These are phyloP conservation scores for Diplodia mutila DNA, from an alignment of 2,329 filamentous ascomycete species.

Conservation along the genomic window DNA sequence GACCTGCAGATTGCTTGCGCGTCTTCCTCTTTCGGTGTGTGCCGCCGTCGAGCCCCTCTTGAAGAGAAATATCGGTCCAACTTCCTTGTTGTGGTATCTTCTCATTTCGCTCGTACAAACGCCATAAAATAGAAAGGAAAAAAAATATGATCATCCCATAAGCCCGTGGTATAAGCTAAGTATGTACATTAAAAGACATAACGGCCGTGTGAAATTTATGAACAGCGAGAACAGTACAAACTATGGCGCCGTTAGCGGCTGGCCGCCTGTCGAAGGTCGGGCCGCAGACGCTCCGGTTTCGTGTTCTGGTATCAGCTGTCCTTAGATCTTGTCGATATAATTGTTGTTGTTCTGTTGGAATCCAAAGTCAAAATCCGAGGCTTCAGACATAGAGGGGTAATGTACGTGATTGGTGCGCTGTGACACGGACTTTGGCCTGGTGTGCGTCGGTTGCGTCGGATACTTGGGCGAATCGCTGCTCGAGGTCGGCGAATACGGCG, in stretches of 20 bases:
- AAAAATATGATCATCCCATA: constrained; percentile 7
- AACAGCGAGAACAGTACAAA: constrained; percentile 10
- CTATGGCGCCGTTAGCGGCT: constrained; percentile 3
- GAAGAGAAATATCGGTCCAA: constrained; percentile 13
- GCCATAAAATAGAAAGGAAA: constrained; percentile 1
- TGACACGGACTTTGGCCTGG: constrained; percentile 16
- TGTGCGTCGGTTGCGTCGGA: not conserved
- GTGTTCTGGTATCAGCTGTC: not conserved
- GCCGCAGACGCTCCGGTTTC: constrained; percentile 5
- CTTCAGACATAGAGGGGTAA: constrained; percentile 44
- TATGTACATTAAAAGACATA: constrained; percentile 26
- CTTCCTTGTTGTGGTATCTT: constrained; percentile 21
- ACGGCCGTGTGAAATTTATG: constrained; percentile 4
- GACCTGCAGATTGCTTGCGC: not conserved
- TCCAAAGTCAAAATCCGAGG: constrained; percentile 42
- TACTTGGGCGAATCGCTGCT: constrained; percentile 28
- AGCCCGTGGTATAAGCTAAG: constrained; percentile 20
- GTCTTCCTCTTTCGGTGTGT: constrained; percentile 10
- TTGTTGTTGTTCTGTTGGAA: constrained; percentile 15
- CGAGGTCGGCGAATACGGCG: constrained; percentile 44
- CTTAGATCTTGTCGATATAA: constrained; percentile 21
- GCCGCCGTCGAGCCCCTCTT: constrained; percentile 2
- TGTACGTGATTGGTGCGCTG: constrained; percentile 33
- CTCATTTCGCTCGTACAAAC: constrained; percentile 24
- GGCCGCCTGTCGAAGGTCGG: constrained; percentile 15